Base-by-base conservation (phyloP, 75 land plant genomes). In the Larix kaempferi region DNA sequence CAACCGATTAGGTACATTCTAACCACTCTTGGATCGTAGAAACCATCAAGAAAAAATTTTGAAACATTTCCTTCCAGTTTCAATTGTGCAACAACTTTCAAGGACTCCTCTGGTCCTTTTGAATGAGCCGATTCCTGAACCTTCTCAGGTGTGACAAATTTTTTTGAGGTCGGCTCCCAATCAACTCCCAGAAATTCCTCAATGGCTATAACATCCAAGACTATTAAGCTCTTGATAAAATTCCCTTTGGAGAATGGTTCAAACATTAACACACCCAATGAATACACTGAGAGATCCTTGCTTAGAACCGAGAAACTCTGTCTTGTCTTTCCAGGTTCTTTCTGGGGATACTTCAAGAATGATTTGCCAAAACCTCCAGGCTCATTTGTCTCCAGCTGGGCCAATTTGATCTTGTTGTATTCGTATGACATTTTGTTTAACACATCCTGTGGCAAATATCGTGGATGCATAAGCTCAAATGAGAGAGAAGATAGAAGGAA, bases 1-100 rank as follows among this genome's bases (percentile, higher is more conserved):
- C 92, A 92, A 17, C 88, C 94, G 59, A 92, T 77, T 5, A 87
- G 83, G 62, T 84, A 87, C 89, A 89, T 85, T 78, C 73, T 85
- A 6, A 91, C 94, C 49, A 80, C 77, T 27, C 57, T 77, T 19
- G 88, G 86, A 67, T 90, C 82, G 77, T 93, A 93, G 35, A 86
- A 35, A 56, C 93, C 95, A 79, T 93, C 95, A 49, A 92, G 25
- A 26, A 81, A 86, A 7, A 92, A 57, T 3, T 37, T 22, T 11
- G 83, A 75, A 23, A 82, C 67, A 29, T 85, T 87, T 56, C 78
- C 87, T 54, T 33, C 25, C 13, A 91, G 19, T 6, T 75, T 83
- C 13, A 92, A 80, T 58, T 82, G 71, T 19, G 88, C 88, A 60
- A 92, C 92, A 59, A 92, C 84, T 49, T 90, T 90, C 39, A 91